Percentiles rank a stretch among this genome's conserved stretches.
These are phyloP conservation scores for Chaetoscypha palmicola DNA, from an alignment of 2,329 filamentous ascomycete species.

Conservation along the genomic window DNA sequence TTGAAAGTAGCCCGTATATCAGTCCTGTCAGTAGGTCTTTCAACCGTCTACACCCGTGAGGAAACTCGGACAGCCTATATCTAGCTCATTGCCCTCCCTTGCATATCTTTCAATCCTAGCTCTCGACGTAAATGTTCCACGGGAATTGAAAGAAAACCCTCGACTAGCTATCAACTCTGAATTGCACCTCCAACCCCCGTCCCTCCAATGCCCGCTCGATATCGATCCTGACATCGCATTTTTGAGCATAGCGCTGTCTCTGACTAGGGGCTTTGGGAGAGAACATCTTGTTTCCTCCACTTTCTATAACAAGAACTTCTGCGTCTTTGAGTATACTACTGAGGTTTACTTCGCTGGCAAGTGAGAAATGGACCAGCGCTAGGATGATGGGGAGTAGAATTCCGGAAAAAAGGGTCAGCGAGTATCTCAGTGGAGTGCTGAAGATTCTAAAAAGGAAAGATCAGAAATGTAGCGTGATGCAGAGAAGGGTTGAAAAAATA, in stretches of 20 bases:
- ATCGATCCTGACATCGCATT: conserved; percentile 2
- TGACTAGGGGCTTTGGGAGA: conserved; percentile 20
- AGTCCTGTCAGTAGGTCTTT: conserved; percentile 5
- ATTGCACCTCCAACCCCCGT: neutral
- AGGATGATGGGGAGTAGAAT: neutral
- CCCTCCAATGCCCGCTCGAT: too few relatives aligned
- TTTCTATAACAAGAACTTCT: conserved; percentile 3
- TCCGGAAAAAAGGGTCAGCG: neutral
- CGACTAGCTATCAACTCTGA: neutral
- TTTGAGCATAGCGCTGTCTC: conserved; percentile 1
- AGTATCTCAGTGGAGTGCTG: neutral
- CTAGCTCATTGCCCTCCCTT: neutral
- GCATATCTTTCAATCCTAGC: too few relatives aligned
- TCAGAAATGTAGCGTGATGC: neutral
- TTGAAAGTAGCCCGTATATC: neutral
- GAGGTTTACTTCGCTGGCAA: conserved; percentile 10
- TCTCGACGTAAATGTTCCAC: too few relatives aligned
- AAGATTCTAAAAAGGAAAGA: neutral
- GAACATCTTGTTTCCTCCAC: conserved; percentile 20
- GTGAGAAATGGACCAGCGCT: neutral
- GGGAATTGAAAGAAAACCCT: neutral
- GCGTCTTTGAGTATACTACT: conserved; percentile 14
- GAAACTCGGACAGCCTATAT: conserved; percentile 5
- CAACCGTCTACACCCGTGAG: neutral
- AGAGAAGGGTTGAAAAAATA: neutral